Evolutionary conservation across 352 stramenopile species (phyloP).

Genomic region (Phytopythium aichiense): DNA sequence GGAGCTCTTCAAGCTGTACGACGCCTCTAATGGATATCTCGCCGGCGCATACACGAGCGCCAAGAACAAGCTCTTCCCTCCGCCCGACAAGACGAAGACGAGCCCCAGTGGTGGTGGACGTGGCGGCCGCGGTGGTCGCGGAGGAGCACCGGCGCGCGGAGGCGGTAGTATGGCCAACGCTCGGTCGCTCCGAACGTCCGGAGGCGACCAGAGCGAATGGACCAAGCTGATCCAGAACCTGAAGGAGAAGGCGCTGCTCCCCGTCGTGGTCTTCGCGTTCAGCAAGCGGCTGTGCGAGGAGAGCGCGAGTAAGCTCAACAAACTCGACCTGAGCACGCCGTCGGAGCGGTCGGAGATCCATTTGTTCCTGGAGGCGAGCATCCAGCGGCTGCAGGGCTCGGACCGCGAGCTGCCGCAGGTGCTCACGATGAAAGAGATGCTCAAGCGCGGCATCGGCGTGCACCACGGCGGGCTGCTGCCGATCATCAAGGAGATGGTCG

Average conservation of each 20-base stretch:
- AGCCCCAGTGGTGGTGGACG: conserved; percentile 13
- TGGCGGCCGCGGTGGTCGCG: conserved; percentile 17
- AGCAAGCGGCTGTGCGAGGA: conserved; percentile 85
- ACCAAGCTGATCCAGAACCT: conserved; percentile 85
- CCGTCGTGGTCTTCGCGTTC: conserved; percentile 94
- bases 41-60: conserved; percentile 48
- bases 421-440: conserved; percentile 95
- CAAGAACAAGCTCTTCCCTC: conserved; percentile 63
- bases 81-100: conserved; percentile 46
- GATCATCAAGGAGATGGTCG: conserved; percentile 99
- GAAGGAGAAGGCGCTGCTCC: conserved; percentile 91
- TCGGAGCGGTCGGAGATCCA: conserved; percentile 84
- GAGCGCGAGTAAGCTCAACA: conserved; percentile 68
- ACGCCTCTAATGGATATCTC: conserved; percentile 49
- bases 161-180: conserved; percentile 39
- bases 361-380: conserved; percentile 70
- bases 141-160: conserved; percentile 22
- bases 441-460: conserved; percentile 95
- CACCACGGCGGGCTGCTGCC: conserved; percentile 97
- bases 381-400: conserved; percentile 86
- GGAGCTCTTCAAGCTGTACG: conserved; percentile 88
- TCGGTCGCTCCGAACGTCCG: conserved; percentile 48
- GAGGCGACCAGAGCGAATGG: conserved; percentile 81
- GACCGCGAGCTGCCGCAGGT: conserved; percentile 98
- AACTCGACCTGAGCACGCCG: conserved; percentile 64